These are phyloP conservation scores for Talaromyces nanjingensis DNA, from an alignment of 495 filamentous ascomycete genomes.

Conservation along the genomic window DNA sequence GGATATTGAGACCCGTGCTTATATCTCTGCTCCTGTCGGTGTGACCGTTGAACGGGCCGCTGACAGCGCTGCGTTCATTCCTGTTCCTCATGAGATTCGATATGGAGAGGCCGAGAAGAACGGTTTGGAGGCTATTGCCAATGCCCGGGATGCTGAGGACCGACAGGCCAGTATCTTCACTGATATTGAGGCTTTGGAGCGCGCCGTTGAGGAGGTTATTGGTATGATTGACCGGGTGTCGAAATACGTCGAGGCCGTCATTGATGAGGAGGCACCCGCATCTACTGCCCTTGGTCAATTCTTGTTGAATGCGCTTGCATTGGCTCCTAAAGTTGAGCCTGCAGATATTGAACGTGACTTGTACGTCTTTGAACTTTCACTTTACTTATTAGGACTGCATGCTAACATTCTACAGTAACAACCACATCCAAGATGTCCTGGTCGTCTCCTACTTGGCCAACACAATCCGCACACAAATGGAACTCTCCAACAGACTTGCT, in stretches of 20 bases:
- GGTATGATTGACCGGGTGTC: slow-evolving; percentile 83
- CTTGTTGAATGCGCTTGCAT: slow-evolving; percentile 80
- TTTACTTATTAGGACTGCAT: slow-evolving; percentile 46
- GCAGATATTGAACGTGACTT: slow-evolving; percentile 91
- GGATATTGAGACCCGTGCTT: slow-evolving; percentile 78
- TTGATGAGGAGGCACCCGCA: slow-evolving; percentile 60
- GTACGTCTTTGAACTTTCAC: slow-evolving; percentile 36
- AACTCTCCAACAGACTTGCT: slow-evolving; percentile 87
- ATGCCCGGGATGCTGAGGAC: slow-evolving; percentile 71
- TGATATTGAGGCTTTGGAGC: slow-evolving; percentile 82
- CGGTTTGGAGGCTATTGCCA: slow-evolving; percentile 77
- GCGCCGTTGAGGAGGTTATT: slow-evolving; percentile 75
- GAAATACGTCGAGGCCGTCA: slow-evolving; percentile 80
- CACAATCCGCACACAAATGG: slow-evolving; percentile 98
- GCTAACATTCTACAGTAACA: slow-evolving; percentile 55
- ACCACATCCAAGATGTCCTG: slow-evolving; percentile 97
- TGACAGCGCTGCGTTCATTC: slow-evolving; percentile 93
- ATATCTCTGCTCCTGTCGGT: slow-evolving; percentile 91
- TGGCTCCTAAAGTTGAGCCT: slow-evolving; percentile 88
- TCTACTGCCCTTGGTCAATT: slow-evolving; percentile 88
- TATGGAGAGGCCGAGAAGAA: slow-evolving; percentile 88
- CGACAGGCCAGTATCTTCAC: slow-evolving; percentile 64
- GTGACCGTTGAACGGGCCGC: slow-evolving; percentile 90
- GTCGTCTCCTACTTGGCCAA: slow-evolving; percentile 96
- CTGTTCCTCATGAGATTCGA: slow-evolving; percentile 86